Base-by-base conservation (phyloP, 441 rosid genomes). In the Bocquillonia castaneifolia region DNA sequence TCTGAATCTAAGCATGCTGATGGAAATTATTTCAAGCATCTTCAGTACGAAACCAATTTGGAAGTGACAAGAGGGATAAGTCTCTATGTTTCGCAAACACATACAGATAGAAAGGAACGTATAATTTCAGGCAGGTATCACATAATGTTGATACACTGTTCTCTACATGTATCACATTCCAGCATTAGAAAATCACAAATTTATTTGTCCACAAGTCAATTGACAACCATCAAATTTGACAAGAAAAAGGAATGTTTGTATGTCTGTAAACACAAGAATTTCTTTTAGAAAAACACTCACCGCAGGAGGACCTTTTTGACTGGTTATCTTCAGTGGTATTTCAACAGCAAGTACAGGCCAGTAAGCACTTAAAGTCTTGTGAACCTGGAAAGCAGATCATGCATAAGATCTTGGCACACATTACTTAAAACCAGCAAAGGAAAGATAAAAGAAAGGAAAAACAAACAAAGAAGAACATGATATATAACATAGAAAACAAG, bases 261-360 rank as follows among this genome's bases (percentile, higher is more conserved):
- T 15, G 47, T 51, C 20, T 34, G 58, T 8, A 63, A 32, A 71
- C 45, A 42, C 39, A 72, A 25, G 6, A 17, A 29, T 29, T 12
- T 3, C 36, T 9, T 37, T 7, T 34, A n/a, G 59, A 15, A 63
- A 74, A 68, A 59, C 61, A 69, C 69, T 60, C 69, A 90, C 93
- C 63, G 76, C 67, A 64, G 72, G 76, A 71, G 85, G 86, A 66
- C 84, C 61, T 64, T 69, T 90, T 73, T 82, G 84, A 80, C 78
- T 72, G 15, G 85, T 83, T 76, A 90, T 77, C 72, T 79, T 78
- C 59, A 73, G 44, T n/a, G 97, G 89, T 71, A 92, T 60, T 75
- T 84, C 87, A 72, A 88, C 90, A 57, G 86, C 77, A 65, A 94
- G 94, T 67, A 75, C 51, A 60, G 91, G 85, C 99, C 99, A 94